Evolutionary conservation across 140 eudicot genomes (phyloP).

Genomic region (Ambrosia hybrid): DNA sequence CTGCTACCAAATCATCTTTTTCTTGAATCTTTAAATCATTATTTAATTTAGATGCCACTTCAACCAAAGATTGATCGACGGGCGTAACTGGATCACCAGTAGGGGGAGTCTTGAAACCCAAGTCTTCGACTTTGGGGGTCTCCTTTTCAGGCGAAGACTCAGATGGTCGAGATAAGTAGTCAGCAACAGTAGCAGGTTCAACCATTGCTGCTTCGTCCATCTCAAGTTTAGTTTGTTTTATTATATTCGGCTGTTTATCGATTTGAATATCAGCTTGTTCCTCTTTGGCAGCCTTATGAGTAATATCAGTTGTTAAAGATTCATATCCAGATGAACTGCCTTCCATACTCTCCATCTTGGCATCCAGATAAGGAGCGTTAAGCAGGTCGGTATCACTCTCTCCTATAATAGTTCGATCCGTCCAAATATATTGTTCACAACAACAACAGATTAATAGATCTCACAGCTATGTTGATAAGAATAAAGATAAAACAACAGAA

Average conservation of each 20-base stretch:
- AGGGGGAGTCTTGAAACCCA: conserved; percentile 24
- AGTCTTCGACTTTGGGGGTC: conserved; percentile 23
- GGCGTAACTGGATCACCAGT: conserved; percentile 31
- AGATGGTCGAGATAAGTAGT: conserved; percentile 28
- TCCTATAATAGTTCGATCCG: conserved; percentile 46
- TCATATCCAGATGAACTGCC: conserved; percentile 18
- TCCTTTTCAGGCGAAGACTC: conserved; percentile 33
- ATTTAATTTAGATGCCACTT: conserved; percentile 26
- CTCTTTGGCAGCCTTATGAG: background rate
- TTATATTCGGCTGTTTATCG: conserved; percentile 24
- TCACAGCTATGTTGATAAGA: background rate
- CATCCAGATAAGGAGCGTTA: conserved; percentile 33
- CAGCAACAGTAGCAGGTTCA: conserved; percentile 31
- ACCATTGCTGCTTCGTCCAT: conserved; percentile 14
- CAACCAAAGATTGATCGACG: conserved; percentile 30
- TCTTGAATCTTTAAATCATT: conserved; percentile 17
- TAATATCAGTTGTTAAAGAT: conserved; percentile 20
- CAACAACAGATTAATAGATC: background rate
- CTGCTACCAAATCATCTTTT: conserved; percentile 13
- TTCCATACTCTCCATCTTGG: conserved; percentile 22
- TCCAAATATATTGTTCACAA: conserved; percentile 15
- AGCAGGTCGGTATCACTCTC: conserved; percentile 47
- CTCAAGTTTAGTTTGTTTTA: conserved; percentile 17
- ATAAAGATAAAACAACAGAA: conserved; percentile 5
- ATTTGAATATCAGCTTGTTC: conserved; percentile 20